These are phyloP conservation scores for Cryptococcus sp. DNA, from an alignment of 1,284 basidiomycete species.

Conservation along the genomic window DNA sequence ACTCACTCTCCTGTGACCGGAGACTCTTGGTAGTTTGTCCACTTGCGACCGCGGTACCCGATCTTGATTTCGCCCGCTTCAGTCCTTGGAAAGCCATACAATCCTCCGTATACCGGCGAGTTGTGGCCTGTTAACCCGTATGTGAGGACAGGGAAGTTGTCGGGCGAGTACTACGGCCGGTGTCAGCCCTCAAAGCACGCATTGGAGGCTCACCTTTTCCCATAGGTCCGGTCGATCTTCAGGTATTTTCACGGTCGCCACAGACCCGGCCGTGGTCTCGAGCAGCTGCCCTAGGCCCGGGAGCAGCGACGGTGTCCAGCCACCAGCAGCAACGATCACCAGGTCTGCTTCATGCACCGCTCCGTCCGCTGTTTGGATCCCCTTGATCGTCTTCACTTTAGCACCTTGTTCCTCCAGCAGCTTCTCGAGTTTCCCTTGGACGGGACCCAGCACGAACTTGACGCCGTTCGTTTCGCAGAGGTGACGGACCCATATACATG, in stretches of 20 bases:
- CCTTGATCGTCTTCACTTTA: conserved; percentile 12
- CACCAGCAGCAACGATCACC: conserved; percentile 31
- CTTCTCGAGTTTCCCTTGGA: conserved; percentile 17
- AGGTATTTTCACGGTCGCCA: conserved; percentile 25
- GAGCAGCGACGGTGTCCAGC: conserved; percentile 30
- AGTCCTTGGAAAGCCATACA: conserved; percentile 38
- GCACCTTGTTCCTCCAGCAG: conserved; percentile 12
- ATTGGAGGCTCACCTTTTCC: conserved; percentile 18
- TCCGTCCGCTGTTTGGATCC: conserved; percentile 29
- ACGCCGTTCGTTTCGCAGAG: conserved; percentile 24
- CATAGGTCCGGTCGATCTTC: conserved; percentile 26
- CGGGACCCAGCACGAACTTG: conserved; percentile 23
- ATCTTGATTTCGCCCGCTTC: conserved; percentile 32
- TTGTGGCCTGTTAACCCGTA: conserved; percentile 26
- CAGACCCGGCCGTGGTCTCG: conserved; percentile 32
- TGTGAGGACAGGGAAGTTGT: conserved; percentile 29
- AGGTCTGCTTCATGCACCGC: conserved; percentile 24
- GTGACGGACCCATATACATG: conserved; percentile 25
- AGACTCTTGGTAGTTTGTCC: conserved; percentile 34
- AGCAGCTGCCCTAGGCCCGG: conserved; percentile 21
- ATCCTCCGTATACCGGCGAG: conserved; percentile 24
- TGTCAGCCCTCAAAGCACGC: not conserved
- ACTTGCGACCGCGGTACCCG: conserved; percentile 30
- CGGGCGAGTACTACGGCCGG: conserved; percentile 19
- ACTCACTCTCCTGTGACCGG: conserved; percentile 25